Evolutionary conservation across 192 early-diverging fungal genomes (phyloP), one percentile per base, ranked within the genome.

Genomic region (Rhizophlyctis rosea): DNA sequence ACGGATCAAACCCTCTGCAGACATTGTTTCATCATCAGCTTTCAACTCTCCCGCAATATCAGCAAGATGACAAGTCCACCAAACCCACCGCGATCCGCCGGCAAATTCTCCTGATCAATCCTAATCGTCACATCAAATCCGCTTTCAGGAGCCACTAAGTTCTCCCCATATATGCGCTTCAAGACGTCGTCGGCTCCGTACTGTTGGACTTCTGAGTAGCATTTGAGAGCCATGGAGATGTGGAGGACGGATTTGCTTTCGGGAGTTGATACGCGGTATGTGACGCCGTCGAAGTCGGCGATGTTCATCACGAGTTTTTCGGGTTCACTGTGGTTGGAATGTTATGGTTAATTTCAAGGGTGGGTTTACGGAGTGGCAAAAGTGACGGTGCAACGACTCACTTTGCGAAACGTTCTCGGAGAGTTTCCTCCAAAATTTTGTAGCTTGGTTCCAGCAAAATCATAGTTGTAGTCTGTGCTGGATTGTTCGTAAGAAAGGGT

Each of bases 251-350:
- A 73, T 57, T 85, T 85, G 13, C 67, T 63, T 31, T 85, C 77
- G 30, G 83, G 68, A 13, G 90, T 93, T 30, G 87, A 77, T 59
- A 98, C 62, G 57, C 81, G 83, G 80, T 96, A 99, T 14, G 83
- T 75, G 25, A 98, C 95, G 50, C 95, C 94, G 81, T 99, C 97
- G 79, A 99, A 98, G 74, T 99, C 97, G 31, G 93, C 93, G 50
- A 96, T 79, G 34, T 80, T 90, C 65, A 94, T 83, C 34, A 31
- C 55, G 54, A 75, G 48, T 50, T 72, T 71, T 47, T 76, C 74
- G 2, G 74, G 61, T 35, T 73, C 71, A 18, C 66, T 62, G 0
- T n/a, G 5, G 47, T 24, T 34, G 30, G 55, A 21, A 24, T 16
- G 14, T 13, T 31, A 21, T 48, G 14, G 27, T 25, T 36, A 25